Evolutionary conservation across 495 filamentous ascomycete genomes (phyloP), one percentile per base, ranked within the genome.

Genomic region (Xylaria curta): DNA sequence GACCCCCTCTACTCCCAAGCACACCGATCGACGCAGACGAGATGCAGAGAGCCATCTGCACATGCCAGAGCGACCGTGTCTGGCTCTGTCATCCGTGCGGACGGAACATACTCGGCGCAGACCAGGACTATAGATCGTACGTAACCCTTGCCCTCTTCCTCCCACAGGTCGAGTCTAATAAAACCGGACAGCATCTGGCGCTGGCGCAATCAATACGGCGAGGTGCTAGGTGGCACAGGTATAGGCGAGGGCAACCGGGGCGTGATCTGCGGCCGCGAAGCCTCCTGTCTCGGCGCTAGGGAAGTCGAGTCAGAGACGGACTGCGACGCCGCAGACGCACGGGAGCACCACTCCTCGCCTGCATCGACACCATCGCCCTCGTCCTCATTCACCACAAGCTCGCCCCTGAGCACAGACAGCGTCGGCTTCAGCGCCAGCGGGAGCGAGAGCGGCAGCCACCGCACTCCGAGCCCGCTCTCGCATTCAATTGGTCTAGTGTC

Each of bases 171-270:
- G 3, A 66, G 28, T 2, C 26, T 69, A 46, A 59, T 33, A 56
- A 6, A 26, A 5, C 21, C 26, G 60, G 4, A 53, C 49, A 90
- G 92, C 46, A 91, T 94, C 46, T 97, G 94, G 94, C 89, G 85
- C 26, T 97, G 94, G 94, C 91, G 94, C 24, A 93, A 89, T 28
- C 88, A 92, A n/a, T 97, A 97, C 81, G 89, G 90, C 59, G 89
- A 90, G 24, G 90, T 89, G 40, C 91, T 94, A 0, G 93, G 93
- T 46, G 93, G 94, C 4, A 94, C 92, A 2, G 94, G 94, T 19
- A 95, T 96, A 60, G 93, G 94, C 53, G 94, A 97, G 76, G 94
- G 94, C 67, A 89, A 92, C 76, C 91, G 95, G 72, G 94, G 94
- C 51, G 92, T 97, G 3, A 89, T 92, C 73, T 97, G 94, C 78